Base-by-base conservation (phyloP, 345 rosid species). In the Isatis tinctoria region DNA sequence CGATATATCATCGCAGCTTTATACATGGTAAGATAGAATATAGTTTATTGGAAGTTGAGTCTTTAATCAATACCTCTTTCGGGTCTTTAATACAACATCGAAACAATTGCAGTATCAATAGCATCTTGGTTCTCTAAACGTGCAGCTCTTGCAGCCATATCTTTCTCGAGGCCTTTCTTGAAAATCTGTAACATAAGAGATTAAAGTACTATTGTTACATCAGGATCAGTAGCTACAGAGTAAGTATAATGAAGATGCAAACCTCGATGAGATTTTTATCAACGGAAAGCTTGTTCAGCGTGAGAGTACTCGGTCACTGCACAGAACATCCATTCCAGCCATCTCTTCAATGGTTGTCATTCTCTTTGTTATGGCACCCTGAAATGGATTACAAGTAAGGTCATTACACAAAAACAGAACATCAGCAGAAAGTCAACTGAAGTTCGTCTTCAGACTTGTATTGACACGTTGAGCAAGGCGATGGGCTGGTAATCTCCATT, bases 281-380 rank as follows among this genome's bases (percentile, higher is more conserved):
- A 28, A 93, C 96, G 1, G 98, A 85, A 20, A 93, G 92, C 80
- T 93, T 93, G 87, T 93, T 93, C 12, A 90, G 93, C 18, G 98
- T 93, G 48, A 87, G 81, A 73, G 98, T 93, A 74, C 98, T 92
- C 0, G 96, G 20, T 78, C 81, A 77, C 98, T 90, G 74, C 98
- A 93, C 17, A 93, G 77, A 74, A 92, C 96, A 86, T 92, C 98
- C 98, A 92, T 92, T 20, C 98, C 98, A 3, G 96, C 95, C 98
- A 93, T 93, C 83, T 93, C 98, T 80, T 90, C 98, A 45, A 93
- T 93, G 13, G 98, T 94, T 36, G 98, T 89, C 97, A 93, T 93
- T 70, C 98, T 86, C 82, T 90, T 93, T 45, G 96, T 93, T 69
- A 90, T 90, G 61, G 94, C 97, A 41, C 97, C 98, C 92, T 90